Evolutionary conservation across 1,284 basidiomycete species (phyloP).

Genomic region (Papiliotrema terrestris): DNA sequence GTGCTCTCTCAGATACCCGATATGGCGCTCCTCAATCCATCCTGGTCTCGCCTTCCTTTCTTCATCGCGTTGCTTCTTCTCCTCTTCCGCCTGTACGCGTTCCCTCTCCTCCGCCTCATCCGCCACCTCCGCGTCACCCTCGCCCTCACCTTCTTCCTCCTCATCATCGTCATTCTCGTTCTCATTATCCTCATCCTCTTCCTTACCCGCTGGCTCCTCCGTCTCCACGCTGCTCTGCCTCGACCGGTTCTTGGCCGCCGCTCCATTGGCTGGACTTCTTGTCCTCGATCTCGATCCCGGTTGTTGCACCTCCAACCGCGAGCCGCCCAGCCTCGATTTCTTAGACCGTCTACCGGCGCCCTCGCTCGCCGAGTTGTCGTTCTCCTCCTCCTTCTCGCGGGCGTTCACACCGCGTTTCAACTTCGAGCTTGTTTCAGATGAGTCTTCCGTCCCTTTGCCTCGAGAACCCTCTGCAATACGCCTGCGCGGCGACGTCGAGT

Average conservation of each 20-base stretch:
- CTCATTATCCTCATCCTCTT: neutral
- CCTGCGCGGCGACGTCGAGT: neutral
- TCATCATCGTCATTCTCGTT: neutral
- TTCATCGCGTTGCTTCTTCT: slow-evolving; percentile 1
- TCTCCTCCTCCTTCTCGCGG: slow-evolving; percentile 1
- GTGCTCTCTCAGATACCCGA: slow-evolving; percentile 30
- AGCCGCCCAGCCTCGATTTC: neutral
- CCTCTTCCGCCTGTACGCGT: slow-evolving; percentile 9
- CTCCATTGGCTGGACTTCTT: too few relatives aligned
- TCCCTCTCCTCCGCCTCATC: slow-evolving; percentile 5
- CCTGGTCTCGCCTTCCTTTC: slow-evolving; percentile 5
- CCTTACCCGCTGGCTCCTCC: neutral
- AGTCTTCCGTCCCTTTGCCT: neutral
- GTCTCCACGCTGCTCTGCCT: neutral
- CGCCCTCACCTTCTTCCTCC: slow-evolving; percentile 6
- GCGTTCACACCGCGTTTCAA: neutral
- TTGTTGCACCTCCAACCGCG: too few relatives aligned
- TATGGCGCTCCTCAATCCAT: slow-evolving; percentile 12
- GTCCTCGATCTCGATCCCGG: too few relatives aligned
- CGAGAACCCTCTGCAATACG: neutral
- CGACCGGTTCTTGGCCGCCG: too few relatives aligned
- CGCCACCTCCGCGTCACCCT: slow-evolving; percentile 4
- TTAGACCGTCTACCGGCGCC: slow-evolving; percentile 2
- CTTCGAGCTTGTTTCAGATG: too few relatives aligned
- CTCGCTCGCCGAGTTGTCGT: slow-evolving; percentile 1